Base-by-base conservation (phyloP, 31 red algal genomes). In the Bonnemaisonia californica region DNA sequence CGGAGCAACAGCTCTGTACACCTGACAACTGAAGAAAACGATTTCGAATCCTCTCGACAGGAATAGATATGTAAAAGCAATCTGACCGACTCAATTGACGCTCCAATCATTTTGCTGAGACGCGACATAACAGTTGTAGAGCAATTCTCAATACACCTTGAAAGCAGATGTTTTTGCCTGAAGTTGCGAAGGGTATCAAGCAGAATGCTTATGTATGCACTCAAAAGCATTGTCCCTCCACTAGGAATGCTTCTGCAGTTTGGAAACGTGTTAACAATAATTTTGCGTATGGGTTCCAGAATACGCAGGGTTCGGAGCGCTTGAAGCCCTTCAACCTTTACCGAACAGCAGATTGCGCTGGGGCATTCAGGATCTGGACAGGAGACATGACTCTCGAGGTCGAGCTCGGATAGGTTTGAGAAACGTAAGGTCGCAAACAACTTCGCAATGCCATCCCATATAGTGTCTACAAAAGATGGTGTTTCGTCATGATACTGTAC, bases 51-150 rank as follows among this genome's bases (percentile, higher is more conserved):
- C 22, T 42, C 30, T 12, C n/a, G 60, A 16, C 31, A 33, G 38
- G 55, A 78, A 36, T 78, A 78, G 22, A 61, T 54, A 22, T 37
- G 57, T 1, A 78, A 57, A 41, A 78, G 36, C 29, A 28, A 45
- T 78, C 74, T 54, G 22, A 57, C 29, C 4, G 74, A 54, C 42
- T 78, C 54, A 41, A 78, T 63, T 1, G 74, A 54, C 23, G 54
- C 74, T 39, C 74, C 74, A 23, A 78, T 57, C 74, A 78, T 78
- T 38, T 78, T 78, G 36, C 62, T 38, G 21, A 78, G 18, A n/a
- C 74, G 56, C 39, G 36, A 38, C 27, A 61, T 38, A 18, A 78
- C 30, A 11, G 59, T 57, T 1, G 38, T 38, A 39, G 21, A n/a
- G 1, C 57, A 9, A 33, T 47, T 36, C 2, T 36, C 28, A 1